Evolutionary conservation across 371 early-diverging fungal genomes (phyloP), one percentile per base, ranked within the genome.

Genomic region (Rhizopus microsporus): DNA sequence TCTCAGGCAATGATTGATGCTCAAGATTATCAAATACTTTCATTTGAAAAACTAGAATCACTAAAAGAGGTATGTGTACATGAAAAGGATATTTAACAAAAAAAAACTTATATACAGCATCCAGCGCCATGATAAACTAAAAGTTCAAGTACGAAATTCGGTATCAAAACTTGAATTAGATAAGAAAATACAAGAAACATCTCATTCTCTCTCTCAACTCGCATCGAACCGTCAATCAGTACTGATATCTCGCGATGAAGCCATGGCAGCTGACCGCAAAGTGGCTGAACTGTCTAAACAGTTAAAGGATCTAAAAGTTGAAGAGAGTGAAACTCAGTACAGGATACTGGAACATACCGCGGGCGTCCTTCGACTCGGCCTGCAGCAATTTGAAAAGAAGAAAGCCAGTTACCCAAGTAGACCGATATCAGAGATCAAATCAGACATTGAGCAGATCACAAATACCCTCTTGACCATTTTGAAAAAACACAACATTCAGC

Each of bases 301-400:
- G 32, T 63, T 90, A 10, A 85, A 85, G 75, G 80, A 82, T 35
- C 55, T 84, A 32, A 75, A 82, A 5, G 75, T 80, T 35, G 71
- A 83, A 35, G 80, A 86, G 17, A 72, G 86, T 13, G 82, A 87
- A n/a, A 70, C 83, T 4, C 89, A 89, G 50, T 73, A 86, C 12
- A 75, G 71, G 13, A 76, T 91, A 16, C 57, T 91, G 23, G 84
- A 88, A 54, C 93, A 93, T 56, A 84, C 86, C 9, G 86, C 87
- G 0, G 88, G 83, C 10, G 81, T 86, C 3, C 60, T 93, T n/a
- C 69, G 71, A 1, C 49, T 71, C 5, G 85, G 81, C 2, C 62
- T 78, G 4, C 75, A 75, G 16, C 59, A 74, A 16, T 45, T 78
- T 3, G 79, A 79, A 56, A 66, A 65, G 33, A 67, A 77, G 29